Conservation (phyloP, 768 basidiomycete genomes). For the Lactifluus hygrophoroides region DNA sequence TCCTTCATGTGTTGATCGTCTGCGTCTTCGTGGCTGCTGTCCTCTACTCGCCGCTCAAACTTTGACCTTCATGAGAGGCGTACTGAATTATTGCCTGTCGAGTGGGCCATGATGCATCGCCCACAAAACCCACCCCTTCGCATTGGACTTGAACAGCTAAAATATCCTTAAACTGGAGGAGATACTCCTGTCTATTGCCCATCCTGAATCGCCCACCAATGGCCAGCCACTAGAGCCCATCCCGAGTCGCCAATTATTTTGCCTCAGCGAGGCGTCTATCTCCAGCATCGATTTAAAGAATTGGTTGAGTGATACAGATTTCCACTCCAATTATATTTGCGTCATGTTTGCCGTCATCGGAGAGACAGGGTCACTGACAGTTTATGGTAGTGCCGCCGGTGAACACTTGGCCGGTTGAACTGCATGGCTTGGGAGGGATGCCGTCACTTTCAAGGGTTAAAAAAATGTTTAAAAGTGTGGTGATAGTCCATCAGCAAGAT, state of each 20-base stretch:
- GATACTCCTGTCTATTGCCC: too few relatives aligned
- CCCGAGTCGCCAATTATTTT: conserved; percentile 34
- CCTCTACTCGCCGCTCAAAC: conserved; percentile 13
- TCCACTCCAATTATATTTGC: conserved; percentile 29
- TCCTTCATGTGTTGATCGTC: conserved; percentile 14
- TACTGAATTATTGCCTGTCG: conserved; percentile 26
- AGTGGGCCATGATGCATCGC: conserved; percentile 29
- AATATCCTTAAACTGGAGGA: conserved; percentile 35
- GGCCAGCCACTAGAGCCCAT: conserved; percentile 38
- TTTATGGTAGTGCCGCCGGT: too few relatives aligned
- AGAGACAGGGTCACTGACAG: too few relatives aligned
- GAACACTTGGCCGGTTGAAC: too few relatives aligned
- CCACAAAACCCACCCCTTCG: too few relatives aligned
- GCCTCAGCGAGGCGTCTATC: conserved; percentile 31
- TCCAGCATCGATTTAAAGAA: conserved; percentile 30
- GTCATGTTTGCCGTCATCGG: too few relatives aligned
- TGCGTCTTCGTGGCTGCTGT: conserved; percentile 20
- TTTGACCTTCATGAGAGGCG: conserved; percentile 35
- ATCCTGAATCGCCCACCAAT: too few relatives aligned
- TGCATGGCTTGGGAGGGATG: too few relatives aligned
- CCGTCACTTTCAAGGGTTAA: too few relatives aligned
- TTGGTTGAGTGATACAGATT: conserved; percentile 34
- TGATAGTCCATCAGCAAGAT: too few relatives aligned
- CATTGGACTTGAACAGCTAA: conserved; percentile 37
- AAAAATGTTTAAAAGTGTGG: too few relatives aligned